Percentiles rank a stretch among this genome's conserved stretches.
Evolutionary conservation across 805 yeast genomes (phyloP).

Genomic region (Candida ulmi): DNA sequence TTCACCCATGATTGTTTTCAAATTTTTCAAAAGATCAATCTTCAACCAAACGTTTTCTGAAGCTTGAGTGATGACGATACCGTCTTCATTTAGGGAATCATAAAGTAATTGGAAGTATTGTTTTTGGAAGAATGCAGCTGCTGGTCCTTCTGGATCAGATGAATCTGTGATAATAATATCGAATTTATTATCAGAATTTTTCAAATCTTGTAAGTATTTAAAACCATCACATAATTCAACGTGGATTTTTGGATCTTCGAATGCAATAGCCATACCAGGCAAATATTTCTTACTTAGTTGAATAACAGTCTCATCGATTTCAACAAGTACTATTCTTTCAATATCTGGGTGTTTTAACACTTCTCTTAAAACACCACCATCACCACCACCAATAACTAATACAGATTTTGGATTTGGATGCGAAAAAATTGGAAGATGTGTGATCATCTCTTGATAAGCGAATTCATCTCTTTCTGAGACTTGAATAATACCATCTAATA

Average conservation of each 20-base stretch:
- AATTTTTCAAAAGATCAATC: constrained; percentile 40
- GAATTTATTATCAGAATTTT: constrained; percentile 39
- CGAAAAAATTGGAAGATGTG: constrained; percentile 75
- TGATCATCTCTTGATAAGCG: constrained; percentile 88
- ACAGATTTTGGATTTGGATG: constrained; percentile 74
- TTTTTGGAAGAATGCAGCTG: constrained; percentile 78
- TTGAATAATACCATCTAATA: constrained; percentile 84
- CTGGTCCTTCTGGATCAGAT: constrained; percentile 95
- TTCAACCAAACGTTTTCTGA: constrained; percentile 75
- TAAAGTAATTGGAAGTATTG: constrained; percentile 65
- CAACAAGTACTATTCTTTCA: constrained; percentile 72
- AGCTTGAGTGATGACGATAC: constrained; percentile 77
- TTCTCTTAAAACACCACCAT: constrained; percentile 91
- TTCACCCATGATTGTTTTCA: constrained; percentile 42
- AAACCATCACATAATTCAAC: constrained; percentile 80
- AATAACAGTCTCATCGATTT: constrained; percentile 82
- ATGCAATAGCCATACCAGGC: constrained; percentile 68
- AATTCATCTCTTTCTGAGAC: constrained; percentile 91
- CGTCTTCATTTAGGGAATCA: constrained; percentile 55
- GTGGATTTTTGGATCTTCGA: constrained; percentile 58
- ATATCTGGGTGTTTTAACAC: constrained; percentile 68
- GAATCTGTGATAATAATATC: constrained; percentile 90
- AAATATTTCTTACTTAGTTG: constrained; percentile 63
- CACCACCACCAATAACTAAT: constrained; percentile 92
- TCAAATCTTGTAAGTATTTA: constrained; percentile 50